phyloP scores from a whole-genome alignment of 2,329 filamentous ascomycete genomes.

The Botrytis galanthina region DNA sequence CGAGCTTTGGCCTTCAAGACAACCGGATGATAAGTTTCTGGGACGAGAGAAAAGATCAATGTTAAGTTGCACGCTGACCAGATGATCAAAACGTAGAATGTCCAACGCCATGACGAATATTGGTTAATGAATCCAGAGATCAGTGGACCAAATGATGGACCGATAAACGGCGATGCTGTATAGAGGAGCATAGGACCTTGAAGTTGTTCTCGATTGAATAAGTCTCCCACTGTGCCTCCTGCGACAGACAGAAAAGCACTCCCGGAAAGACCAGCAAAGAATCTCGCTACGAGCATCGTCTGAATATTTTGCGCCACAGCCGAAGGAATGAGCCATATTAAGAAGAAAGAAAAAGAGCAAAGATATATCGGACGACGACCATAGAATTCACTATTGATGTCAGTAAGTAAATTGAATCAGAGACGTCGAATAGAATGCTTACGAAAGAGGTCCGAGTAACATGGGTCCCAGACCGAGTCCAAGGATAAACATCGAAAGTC shows the following conservation, averaged over 20 bases:
- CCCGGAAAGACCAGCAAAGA: constrained; percentile 72
- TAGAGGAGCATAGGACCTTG: constrained; percentile 83
- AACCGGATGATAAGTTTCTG: constrained; percentile 83
- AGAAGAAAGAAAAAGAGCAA: constrained; percentile 67
- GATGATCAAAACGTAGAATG: constrained; percentile 80
- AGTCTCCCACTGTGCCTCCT: constrained; percentile 80
- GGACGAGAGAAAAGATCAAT: constrained; percentile 69
- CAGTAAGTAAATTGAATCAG: constrained; percentile 2
- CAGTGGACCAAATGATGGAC: constrained; percentile 59
- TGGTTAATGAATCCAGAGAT: constrained; percentile 82
- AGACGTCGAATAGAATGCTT: constrained; percentile 37
- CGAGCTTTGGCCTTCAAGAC: constrained; percentile 71
- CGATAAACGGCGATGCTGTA: constrained; percentile 61
- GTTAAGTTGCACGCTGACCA: constrained; percentile 68
- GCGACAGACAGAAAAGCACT: constrained; percentile 70
- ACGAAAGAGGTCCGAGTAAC: constrained; percentile 54
- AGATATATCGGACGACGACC: constrained; percentile 81
- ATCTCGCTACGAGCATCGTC: constrained; percentile 75
- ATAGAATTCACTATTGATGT: constrained; percentile 58
- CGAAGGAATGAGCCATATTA: constrained; percentile 78
- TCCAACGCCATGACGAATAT: constrained; percentile 73
- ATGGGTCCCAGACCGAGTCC: constrained; percentile 62
- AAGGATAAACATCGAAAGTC: constrained; percentile 78
- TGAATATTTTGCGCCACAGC: constrained; percentile 79
- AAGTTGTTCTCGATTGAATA: constrained; percentile 68